Conservation (phyloP, 129 eudicot genomes). For the Flaveria bidentis region DNA sequence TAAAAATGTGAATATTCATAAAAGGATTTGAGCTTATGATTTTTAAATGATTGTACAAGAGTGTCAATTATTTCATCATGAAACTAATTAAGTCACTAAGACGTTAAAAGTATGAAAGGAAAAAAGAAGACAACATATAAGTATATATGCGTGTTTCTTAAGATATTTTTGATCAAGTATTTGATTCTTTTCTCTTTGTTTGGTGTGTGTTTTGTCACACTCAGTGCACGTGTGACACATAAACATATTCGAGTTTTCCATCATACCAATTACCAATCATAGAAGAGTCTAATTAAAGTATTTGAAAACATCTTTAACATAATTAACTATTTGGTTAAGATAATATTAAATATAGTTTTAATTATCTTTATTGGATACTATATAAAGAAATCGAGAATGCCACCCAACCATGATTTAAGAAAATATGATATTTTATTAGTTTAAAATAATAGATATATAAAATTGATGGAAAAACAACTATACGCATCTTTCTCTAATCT, state of each 20-base stretch:
- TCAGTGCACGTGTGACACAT: slow-evolving; percentile 22
- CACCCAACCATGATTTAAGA: too few species aligned
- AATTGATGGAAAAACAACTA: too few species aligned
- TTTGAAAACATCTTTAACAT: neutral
- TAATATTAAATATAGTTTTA: neutral
- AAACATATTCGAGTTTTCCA: neutral
- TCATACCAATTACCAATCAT: neutral
- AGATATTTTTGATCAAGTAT: slow-evolving; percentile 14
- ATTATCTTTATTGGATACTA: too few species aligned
- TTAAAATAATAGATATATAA: too few species aligned
- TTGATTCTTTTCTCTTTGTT: slow-evolving; percentile 5
- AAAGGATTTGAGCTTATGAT: neutral
- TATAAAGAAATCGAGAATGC: too few species aligned
- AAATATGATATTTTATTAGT: too few species aligned
- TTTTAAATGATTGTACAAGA: slow-evolving; percentile 10
- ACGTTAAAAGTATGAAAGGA: slow-evolving; percentile 3
- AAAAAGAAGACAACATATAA: neutral
- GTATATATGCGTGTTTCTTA: slow-evolving; percentile 29
- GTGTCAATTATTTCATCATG: slow-evolving; percentile 2
- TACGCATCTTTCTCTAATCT: too few species aligned
- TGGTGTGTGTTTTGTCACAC: slow-evolving; percentile 39
- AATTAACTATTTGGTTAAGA: neutral
- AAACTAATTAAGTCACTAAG: neutral
- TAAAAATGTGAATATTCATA: neutral
- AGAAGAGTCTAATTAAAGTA: neutral